These are phyloP conservation scores for Peniophora sp. DNA, from an alignment of 1,284 basidiomycete species.

Conservation along the genomic window DNA sequence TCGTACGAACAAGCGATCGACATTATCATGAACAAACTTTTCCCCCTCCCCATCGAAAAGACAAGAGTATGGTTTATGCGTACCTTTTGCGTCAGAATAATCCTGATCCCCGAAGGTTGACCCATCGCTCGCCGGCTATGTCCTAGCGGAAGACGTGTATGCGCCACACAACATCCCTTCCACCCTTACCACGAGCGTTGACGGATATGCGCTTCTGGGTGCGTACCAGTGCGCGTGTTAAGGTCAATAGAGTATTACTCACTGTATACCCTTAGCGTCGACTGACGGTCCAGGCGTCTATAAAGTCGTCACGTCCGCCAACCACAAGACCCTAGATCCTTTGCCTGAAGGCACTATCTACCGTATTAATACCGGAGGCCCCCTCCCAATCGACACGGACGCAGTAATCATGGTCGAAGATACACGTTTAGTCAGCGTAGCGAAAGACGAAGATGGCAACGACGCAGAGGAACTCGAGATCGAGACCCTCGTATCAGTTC, in stretches of 20 bases:
- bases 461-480: slow-evolving; percentile 61
- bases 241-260: neutral
- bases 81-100: neutral
- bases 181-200: slow-evolving; percentile 71
- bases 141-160: slow-evolving; percentile 70
- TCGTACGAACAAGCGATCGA: slow-evolving; percentile 57
- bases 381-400: slow-evolving; percentile 68
- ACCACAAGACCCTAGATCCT: slow-evolving; percentile 27
- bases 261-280: slow-evolving; percentile 27
- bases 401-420: slow-evolving; percentile 91
- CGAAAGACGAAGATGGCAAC: slow-evolving; percentile 19
- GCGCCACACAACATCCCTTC: slow-evolving; percentile 57
- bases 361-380: slow-evolving; percentile 74
- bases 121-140: slow-evolving; percentile 47
- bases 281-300: slow-evolving; percentile 58
- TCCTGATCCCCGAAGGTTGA: slow-evolving; percentile 37
- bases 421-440: slow-evolving; percentile 57
- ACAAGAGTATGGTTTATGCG: slow-evolving; percentile 17
- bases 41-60: slow-evolving; percentile 25
- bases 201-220: slow-evolving; percentile 81
- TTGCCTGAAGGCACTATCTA: slow-evolving; percentile 52
- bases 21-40: slow-evolving; percentile 45
- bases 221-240: slow-evolving; percentile 17
- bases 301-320: slow-evolving; percentile 59
- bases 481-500: slow-evolving; percentile 56